A percentile compares a stretch with the other conserved stretches of the same genome.
These are phyloP conservation scores for Aspergillus niger DNA, from an alignment of 2,329 filamentous ascomycete species.

Conservation along the genomic window DNA sequence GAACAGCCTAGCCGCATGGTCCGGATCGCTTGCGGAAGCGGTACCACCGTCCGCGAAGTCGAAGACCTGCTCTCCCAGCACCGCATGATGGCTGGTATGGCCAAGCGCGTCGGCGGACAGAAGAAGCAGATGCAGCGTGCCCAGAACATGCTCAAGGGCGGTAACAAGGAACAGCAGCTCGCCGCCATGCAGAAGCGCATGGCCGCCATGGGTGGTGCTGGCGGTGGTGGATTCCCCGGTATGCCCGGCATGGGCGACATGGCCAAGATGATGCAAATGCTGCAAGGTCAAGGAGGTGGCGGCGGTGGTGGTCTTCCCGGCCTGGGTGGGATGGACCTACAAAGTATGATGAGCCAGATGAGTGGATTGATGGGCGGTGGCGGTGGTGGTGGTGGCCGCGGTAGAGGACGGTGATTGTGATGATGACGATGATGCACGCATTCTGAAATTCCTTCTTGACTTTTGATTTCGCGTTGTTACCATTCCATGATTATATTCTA, in stretches of 20 bases:
- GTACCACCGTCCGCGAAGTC: conserved; percentile 87
- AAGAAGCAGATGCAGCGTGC: conserved; percentile 98
- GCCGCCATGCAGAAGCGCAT: conserved; percentile 96
- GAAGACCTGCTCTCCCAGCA: conserved; percentile 98
- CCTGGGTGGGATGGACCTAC: conserved; percentile 59
- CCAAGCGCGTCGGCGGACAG: conserved; percentile 96
- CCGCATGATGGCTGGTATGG: conserved; percentile 98
- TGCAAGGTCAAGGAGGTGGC: conserved; percentile 72
- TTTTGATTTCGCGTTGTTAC: conserved; percentile 16
- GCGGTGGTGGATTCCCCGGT: conserved; percentile 61
- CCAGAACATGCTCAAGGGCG: conserved; percentile 85
- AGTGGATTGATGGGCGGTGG: conserved; percentile 60
- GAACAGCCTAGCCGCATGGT: conserved; percentile 93
- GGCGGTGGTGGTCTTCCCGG: conserved; percentile 68
- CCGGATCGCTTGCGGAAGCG: conserved; percentile 82
- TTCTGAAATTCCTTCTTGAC: conserved; percentile 18
- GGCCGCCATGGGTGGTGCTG: conserved; percentile 83
- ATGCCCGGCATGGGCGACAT: conserved; percentile 79
- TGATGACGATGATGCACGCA: conserved; percentile 3
- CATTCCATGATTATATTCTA: conserved; percentile 11
- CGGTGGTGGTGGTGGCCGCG: conserved; percentile 43
- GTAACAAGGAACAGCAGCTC: conserved; percentile 89
- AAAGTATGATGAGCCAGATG: conserved; percentile 77
- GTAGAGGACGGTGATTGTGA: conserved; percentile 34
- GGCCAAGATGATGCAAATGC: conserved; percentile 97